phyloP scores from a whole-genome alignment of 106 monocot species.

The Platanthera zijinensis region DNA sequence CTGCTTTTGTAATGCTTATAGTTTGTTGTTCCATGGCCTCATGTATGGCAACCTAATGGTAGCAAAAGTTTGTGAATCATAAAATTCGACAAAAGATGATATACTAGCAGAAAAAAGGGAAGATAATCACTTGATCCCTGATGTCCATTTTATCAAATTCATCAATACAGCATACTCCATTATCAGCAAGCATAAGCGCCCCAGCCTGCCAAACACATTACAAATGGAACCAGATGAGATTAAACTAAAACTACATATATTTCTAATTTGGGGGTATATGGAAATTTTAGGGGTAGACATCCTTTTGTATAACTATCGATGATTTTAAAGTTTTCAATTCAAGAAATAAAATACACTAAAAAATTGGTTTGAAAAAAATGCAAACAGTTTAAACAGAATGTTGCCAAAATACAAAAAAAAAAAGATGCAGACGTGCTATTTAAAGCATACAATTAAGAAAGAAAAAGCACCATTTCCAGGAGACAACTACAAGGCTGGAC shows the following conservation, averaged over 20 bases:
- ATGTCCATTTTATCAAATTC: constrained; percentile 99
- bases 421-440: background rate
- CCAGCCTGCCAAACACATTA: constrained; percentile 56
- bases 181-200: constrained; percentile 97
- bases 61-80: background rate
- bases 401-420: background rate
- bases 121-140: constrained; percentile 64
- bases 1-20: constrained; percentile 99
- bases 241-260: background rate
- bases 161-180: constrained; percentile 98
- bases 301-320: background rate
- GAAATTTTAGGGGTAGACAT: background rate
- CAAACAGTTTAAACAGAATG: background rate
- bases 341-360: background rate
- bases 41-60: constrained; percentile 86
- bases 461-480: background rate
- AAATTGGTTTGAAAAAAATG: background rate
- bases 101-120: background rate
- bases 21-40: constrained; percentile 99
- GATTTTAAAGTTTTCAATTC: background rate
- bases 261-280: background rate
- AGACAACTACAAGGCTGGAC: background rate
- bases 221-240: constrained; percentile 4
- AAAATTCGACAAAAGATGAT: background rate
- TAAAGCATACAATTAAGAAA: background rate